phyloP scores from a whole-genome alignment of 2,329 filamentous ascomycete species.

The Fusarium sp. region DNA sequence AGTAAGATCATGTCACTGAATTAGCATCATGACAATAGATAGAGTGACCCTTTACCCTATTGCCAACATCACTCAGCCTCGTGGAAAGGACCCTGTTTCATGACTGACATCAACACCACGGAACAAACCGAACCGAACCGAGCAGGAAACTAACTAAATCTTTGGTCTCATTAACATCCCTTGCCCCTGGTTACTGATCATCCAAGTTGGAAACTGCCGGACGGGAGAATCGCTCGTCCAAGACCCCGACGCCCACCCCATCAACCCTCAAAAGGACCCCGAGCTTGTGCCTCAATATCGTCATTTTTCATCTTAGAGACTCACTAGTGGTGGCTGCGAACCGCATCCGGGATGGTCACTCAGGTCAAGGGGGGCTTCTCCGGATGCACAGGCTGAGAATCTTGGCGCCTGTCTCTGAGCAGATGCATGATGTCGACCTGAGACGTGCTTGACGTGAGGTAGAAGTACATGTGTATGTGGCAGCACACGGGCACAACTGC shows the following conservation, averaged over 20 bases:
- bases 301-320: slow-evolving; percentile 43
- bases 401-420: slow-evolving; percentile 19
- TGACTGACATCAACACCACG: slow-evolving; percentile 30
- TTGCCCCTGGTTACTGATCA: slow-evolving; percentile 22
- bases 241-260: slow-evolving; percentile 21
- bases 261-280: slow-evolving; percentile 20
- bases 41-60: background rate
- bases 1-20: background rate
- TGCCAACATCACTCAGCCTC: slow-evolving; percentile 12
- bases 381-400: slow-evolving; percentile 31
- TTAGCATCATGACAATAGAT: background rate
- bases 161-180: slow-evolving; percentile 5
- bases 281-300: slow-evolving; percentile 40
- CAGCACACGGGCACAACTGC: background rate
- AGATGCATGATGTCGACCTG: slow-evolving; percentile 36
- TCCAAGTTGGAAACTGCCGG: slow-evolving; percentile 28
- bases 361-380: slow-evolving; percentile 30
- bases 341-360: slow-evolving; percentile 43
- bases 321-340: slow-evolving; percentile 42
- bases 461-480: slow-evolving; percentile 9
- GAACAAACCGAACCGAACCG: slow-evolving; percentile 21
- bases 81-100: slow-evolving; percentile 30
- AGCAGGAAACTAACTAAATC: slow-evolving; percentile 8
- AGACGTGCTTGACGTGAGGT: slow-evolving; percentile 30
- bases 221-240: slow-evolving; percentile 9